Conservation (phyloP, 495 filamentous ascomycete species). For the Patellaria atrata region DNA sequence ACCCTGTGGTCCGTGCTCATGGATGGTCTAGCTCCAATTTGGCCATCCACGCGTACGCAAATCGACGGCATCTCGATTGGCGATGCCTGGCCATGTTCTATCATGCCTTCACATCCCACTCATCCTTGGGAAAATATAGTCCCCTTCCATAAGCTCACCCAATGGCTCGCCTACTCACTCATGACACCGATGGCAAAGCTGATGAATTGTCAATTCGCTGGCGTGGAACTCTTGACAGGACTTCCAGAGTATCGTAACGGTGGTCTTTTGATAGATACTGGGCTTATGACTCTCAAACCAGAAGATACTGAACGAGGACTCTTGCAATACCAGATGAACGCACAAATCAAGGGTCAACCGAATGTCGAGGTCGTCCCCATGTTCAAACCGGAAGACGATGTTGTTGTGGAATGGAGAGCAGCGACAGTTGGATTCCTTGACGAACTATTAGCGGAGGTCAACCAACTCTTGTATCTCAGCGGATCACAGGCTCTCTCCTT, state of each 20-base stretch:
- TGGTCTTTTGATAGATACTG: conserved; percentile 69
- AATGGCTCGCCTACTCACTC: conserved; percentile 81
- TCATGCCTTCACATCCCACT: conserved; percentile 63
- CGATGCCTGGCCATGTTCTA: conserved; percentile 85
- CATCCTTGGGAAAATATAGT: conserved; percentile 86
- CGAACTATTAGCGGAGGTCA: conserved; percentile 56
- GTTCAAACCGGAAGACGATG: conserved; percentile 67
- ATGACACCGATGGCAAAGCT: conserved; percentile 77
- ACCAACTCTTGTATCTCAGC: conserved; percentile 42
- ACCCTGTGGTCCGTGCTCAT: conserved; percentile 84
- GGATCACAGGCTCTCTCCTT: conserved; percentile 47
- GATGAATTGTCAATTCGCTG: conserved; percentile 61
- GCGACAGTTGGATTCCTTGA: conserved; percentile 78
- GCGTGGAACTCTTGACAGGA: conserved; percentile 64
- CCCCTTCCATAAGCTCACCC: conserved; percentile 85
- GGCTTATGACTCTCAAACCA: conserved; percentile 60
- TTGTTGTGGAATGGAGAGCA: conserved; percentile 77
- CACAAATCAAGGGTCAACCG: conserved; percentile 57
- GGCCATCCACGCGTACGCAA: conserved; percentile 77
- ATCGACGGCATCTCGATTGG: conserved; percentile 82
- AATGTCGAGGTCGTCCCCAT: conserved; percentile 60
- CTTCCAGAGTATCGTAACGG: conserved; percentile 83
- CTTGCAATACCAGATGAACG: conserved; percentile 55
- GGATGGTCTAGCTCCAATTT: conserved; percentile 74
- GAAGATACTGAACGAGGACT: conserved; percentile 52